Base-by-base conservation (phyloP, 2,329 filamentous ascomycete genomes). In the Sodiomyces alkalinus region DNA sequence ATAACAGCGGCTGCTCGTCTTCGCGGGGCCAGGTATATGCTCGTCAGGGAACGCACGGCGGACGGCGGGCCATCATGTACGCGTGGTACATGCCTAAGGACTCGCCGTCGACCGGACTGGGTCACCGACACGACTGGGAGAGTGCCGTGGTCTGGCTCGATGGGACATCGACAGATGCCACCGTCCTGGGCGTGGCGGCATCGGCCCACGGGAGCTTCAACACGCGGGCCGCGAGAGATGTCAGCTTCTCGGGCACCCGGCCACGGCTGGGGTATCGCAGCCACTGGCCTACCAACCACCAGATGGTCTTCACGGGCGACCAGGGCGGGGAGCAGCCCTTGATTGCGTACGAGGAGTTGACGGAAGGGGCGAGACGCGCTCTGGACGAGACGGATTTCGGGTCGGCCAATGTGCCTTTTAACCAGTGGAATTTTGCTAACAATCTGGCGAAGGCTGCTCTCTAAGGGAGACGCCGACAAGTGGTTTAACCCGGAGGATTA, bases 11-110 rank as follows among this genome's bases (percentile, higher is more conserved):
- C 19, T 50, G 49, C 39, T 35, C 35, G 23, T 41, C 33, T 15
- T 42, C 35, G 35, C 40, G 42, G 7, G 49, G 49, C 9, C 49
- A 53, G 38, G 48, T 51, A 16, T 53, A 54, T 30, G 44, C 41
- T 11, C 42, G 51, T 12, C 44, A 35, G 21, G 38, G 27, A 5
- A 26, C 32, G 30, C 41, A 44, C 31, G 44, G 42, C 25, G 41
- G 39, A 28, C 35, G 35, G 23, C 47, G 41, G 30, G 48, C 36
- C 33, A 41, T 50, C 28, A 48, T 51, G 48, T 51, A 51, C 36
- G 35, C 41, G 12, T 50, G 43, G 44, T 58, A 56, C 38, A 48
- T 55, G 42, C 53, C 53, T 27, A 59, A 59, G 42, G 55, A 58
- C 28, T 43, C 47, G 21, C 51, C 55, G 2, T 49, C 43, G 1